Evolutionary conservation across 495 filamentous ascomycete genomes (phyloP), one percentile per base, ranked within the genome.

Genomic region (Xylaria nigripes): DNA sequence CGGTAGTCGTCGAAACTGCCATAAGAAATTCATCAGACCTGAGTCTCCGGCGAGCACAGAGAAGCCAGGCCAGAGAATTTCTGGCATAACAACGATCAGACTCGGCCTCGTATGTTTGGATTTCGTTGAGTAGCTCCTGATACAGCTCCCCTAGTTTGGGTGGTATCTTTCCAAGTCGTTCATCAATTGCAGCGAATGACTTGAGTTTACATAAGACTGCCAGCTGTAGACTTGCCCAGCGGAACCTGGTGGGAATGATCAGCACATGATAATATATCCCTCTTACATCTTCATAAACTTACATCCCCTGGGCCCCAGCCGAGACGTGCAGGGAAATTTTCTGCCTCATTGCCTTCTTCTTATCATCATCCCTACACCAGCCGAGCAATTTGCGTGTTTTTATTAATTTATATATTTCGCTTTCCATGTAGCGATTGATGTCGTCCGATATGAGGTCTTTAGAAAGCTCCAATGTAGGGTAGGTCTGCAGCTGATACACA

Each of bases 271-370:
- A 29, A 0, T 22, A 23, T 43, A n/a, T n/a, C n/a, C 21, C 32
- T 44, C 50, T 13, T n/a, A 40, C 16, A 6, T 4, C 36, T 40
- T 27, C 9, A 36, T 19, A 48, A 27, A 61, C 60, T 48, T 56
- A 70, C 71, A 73, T 73, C 48, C 71, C 69, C 8, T 61, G 29
- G 30, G 71, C 65, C 18, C 60, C 48, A 27, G 53, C 24, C 7
- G 44, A 58, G 23, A 72, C 49, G 3, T 48, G 2, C 21, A 10
- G 9, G 56, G 41, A 27, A 64, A 40, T 18, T 45, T 57, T 30
- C 47, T 52, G 8, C 45, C 32, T n/a, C 43, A 23, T 23, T 68
- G 36, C 47, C 15, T 18, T n/a, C 36, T 18, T 40, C 8, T 18
- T 10, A 24, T 25, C 21, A 5, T 13, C 2, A 13, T 25, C n/a